Evolutionary conservation across 805 yeast species (phyloP), one percentile per base, ranked within the genome.

Genomic region (Nakazawaea ishiwadae): DNA sequence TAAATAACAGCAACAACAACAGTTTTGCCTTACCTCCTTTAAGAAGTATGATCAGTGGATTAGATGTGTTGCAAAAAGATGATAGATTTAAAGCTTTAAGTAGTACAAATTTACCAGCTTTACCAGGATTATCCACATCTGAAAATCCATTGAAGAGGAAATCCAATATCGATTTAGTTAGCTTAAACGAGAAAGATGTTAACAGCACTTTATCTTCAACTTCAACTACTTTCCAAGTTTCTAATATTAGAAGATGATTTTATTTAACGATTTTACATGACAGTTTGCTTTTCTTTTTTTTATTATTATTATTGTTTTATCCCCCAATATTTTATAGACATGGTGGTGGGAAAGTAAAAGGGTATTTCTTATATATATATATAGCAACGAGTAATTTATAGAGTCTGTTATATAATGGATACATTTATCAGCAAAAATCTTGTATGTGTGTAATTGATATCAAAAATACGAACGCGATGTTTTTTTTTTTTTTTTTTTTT

Each of bases 1-100:
- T 34, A 9, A 44, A 17, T 32, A 35, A 12, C 10, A 23, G 10
- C 26, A 23, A 23, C 26, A 10, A 7, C 10, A 42, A 37, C 31
- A 43, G 42, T 15, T 44, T 55, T 8, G 51, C 52, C 5, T 48
- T 63, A 26, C 67, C 68, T 6, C 62, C 67, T 4, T 51, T 63
- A 15, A 51, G 65, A 39, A 48, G 58, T 12, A 53, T 61, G 56
- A 39, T 62, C 10, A 51, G 51, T 20, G 58, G 57, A 3, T 39
- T 58, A 4, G 48, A 51, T 28, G 56, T 54, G 30, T 43, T 54
- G 30, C 44, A 52, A 31, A 51, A 46, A 35, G 51, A 56, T 36
- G 54, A 53, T 24, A 19, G 39, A 42, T 55, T 17, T 42, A 42
- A 18, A 44, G 42, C 32, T 14, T 31, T 27, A 51, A 50, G 32